Evolutionary conservation across 768 basidiomycete species (phyloP).

Genomic region (Gloeostereum incarnatum): DNA sequence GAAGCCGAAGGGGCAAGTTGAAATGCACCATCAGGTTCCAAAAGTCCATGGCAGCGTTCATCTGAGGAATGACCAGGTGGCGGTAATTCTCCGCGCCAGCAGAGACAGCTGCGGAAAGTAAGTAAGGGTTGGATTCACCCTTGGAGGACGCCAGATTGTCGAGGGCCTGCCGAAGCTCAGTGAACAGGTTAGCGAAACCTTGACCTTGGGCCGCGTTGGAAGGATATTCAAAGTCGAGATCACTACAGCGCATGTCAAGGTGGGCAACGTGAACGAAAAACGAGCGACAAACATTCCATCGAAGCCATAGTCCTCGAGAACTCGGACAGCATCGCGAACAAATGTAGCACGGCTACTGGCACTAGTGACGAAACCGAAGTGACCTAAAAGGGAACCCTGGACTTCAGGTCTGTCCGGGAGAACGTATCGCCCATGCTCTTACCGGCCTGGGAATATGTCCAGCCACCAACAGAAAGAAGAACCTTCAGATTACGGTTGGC

Average conservation of each 20-base stretch:
- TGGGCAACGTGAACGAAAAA: background rate
- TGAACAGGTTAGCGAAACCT: constrained; percentile 58
- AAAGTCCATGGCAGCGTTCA: constrained; percentile 58
- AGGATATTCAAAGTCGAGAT: constrained; percentile 78
- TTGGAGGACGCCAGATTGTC: constrained; percentile 47
- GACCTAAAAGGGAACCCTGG: constrained; percentile 23
- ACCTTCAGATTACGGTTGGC: constrained; percentile 45
- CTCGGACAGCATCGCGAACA: constrained; percentile 47
- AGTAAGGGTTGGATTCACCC: constrained; percentile 51
- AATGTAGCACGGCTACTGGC: constrained; percentile 43
- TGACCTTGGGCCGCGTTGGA: constrained; percentile 45
- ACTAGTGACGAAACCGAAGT: constrained; percentile 56
- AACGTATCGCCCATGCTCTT: constrained; percentile 1
- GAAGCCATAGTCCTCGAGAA: constrained; percentile 70
- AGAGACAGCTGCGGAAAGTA: constrained; percentile 53
- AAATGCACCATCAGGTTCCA: constrained; percentile 75
- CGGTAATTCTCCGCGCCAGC: constrained; percentile 54
- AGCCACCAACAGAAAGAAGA: constrained; percentile 46
- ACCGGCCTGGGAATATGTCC: constrained; percentile 62
- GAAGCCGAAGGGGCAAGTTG: background rate
- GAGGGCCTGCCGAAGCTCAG: constrained; percentile 53
- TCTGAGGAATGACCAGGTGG: constrained; percentile 47
- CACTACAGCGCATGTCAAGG: constrained; percentile 22
- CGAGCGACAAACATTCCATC: constrained; percentile 54
- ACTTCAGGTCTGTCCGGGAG: background rate